phyloP scores from a whole-genome alignment of 1,139 yeast genomes.

The Saccharomyces hybrid region DNA sequence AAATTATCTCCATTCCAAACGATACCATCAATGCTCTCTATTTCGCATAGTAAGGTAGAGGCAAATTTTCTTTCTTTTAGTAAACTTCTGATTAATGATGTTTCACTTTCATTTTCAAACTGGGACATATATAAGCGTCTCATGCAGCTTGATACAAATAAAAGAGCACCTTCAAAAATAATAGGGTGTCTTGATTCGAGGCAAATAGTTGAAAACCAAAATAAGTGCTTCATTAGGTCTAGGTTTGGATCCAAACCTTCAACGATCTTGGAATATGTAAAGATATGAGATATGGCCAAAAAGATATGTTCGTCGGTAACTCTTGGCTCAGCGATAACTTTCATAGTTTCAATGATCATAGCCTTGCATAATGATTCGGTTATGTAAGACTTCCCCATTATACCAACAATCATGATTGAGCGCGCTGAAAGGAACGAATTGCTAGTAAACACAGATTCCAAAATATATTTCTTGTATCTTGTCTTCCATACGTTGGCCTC shows the following conservation, averaged over 20 bases:
- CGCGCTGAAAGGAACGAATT: slow-evolving; percentile 62
- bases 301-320: slow-evolving; percentile 29
- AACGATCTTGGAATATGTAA: slow-evolving; percentile 51
- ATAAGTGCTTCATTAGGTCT: slow-evolving; percentile 45
- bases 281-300: slow-evolving; percentile 33
- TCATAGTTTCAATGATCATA: slow-evolving; percentile 31
- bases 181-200: slow-evolving; percentile 36
- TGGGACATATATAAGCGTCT: slow-evolving; percentile 24
- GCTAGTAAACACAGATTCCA: slow-evolving; percentile 55
- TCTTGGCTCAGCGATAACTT: slow-evolving; percentile 32
- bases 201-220: slow-evolving; percentile 55
- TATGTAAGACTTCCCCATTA: slow-evolving; percentile 56
- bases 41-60: slow-evolving; percentile 35
- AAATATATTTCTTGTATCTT: slow-evolving; percentile 61
- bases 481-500: slow-evolving; percentile 54
- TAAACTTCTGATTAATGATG: slow-evolving; percentile 10
- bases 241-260: slow-evolving; percentile 55
- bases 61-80: slow-evolving; percentile 33
- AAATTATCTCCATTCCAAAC: slow-evolving; percentile 42
- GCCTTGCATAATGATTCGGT: slow-evolving; percentile 47
- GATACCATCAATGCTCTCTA: slow-evolving; percentile 42
- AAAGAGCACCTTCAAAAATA: slow-evolving; percentile 50
- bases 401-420: slow-evolving; percentile 66
- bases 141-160: slow-evolving; percentile 35
- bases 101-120: slow-evolving; percentile 13